Evolutionary conservation across 768 basidiomycete genomes (phyloP), one percentile per base, ranked within the genome.

Genomic region (Terana coerulea): DNA sequence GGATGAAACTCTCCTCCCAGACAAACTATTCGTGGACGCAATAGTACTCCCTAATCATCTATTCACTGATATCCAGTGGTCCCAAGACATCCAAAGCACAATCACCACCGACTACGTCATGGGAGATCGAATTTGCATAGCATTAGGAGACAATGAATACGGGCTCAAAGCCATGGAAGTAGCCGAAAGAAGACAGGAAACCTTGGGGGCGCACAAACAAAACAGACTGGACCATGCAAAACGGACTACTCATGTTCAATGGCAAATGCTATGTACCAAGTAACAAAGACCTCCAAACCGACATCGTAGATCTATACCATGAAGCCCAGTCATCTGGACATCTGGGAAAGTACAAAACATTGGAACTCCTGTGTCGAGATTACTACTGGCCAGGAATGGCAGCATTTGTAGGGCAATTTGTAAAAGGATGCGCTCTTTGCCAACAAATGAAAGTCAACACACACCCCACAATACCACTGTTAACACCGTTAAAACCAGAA

Each of bases 351-450:
- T 57, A 47, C 19, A 60, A 57, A 30, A 70, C 62, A 2, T 47
- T 55, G 3, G 53, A 67, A 36, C 46, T 66, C 0, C 15, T 69
- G 2, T 33, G 34, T 0, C 36, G 62, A 0, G 45, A 60, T 26
- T 70, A 63, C 25, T 69, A 60, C 62, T 70, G 68, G 67, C 67
- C 63, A 3, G 36, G 44, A 1, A 61, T 69, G 47, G 47, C 44
- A 0, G 22, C 9, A 3, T 55, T 57, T 22, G 36, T 70, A 11
- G 21, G 41, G 1, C 22, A 21, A 1, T 70, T 67, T 48, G 59
- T 68, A 19, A 43, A 47, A 2, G 62, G 61, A 2, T 70, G 67
- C 40, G 57, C 60, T 8, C 55, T 50, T 0, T 68, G 68, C 50
- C 59, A 69, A 44, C 11, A 48, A 0, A 64, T 56, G 14, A 68